Evolutionary conservation across 441 rosid species (phyloP).

Genomic region (Sinapis alba): DNA sequence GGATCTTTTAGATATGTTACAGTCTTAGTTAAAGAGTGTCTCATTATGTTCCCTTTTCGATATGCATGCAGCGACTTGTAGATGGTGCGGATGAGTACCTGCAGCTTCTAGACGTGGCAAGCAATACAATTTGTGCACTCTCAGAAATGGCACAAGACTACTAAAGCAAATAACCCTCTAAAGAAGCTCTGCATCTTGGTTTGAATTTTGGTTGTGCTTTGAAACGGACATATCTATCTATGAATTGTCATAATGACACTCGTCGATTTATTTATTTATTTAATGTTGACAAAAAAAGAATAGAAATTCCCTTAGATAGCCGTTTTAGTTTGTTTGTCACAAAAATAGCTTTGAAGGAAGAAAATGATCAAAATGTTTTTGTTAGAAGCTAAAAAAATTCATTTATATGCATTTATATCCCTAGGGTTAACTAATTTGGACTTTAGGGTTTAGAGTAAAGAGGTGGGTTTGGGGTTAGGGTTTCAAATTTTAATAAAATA

Average conservation of each 20-base stretch:
- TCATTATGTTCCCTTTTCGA: slow-evolving; percentile 1
- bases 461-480: too few relatives aligned
- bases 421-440: too few relatives aligned
- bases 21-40: neutral
- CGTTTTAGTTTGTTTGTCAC: too few relatives aligned
- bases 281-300: neutral
- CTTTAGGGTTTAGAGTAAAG: too few relatives aligned
- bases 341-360: too few relatives aligned
- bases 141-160: slow-evolving; percentile 72
- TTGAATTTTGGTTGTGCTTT: too few relatives aligned
- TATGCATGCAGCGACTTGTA: slow-evolving; percentile 66
- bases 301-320: too few relatives aligned
- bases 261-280: neutral
- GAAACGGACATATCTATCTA: neutral
- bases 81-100: slow-evolving; percentile 97
- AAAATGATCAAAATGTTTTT: too few relatives aligned
- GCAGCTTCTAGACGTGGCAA: slow-evolving; percentile 84
- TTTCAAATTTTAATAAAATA: too few relatives aligned
- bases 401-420: too few relatives aligned
- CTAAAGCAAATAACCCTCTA: neutral
- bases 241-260: slow-evolving; percentile 2
- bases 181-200: slow-evolving; percentile 18
- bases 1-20: neutral
- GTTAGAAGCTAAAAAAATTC: too few relatives aligned
- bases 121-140: slow-evolving; percentile 66